A percentile compares a stretch with the other conserved stretches of the same genome.
These are phyloP conservation scores for Orbilia blumenaviensis DNA, from an alignment of 2,329 filamentous ascomycete genomes.

Conservation along the genomic window DNA sequence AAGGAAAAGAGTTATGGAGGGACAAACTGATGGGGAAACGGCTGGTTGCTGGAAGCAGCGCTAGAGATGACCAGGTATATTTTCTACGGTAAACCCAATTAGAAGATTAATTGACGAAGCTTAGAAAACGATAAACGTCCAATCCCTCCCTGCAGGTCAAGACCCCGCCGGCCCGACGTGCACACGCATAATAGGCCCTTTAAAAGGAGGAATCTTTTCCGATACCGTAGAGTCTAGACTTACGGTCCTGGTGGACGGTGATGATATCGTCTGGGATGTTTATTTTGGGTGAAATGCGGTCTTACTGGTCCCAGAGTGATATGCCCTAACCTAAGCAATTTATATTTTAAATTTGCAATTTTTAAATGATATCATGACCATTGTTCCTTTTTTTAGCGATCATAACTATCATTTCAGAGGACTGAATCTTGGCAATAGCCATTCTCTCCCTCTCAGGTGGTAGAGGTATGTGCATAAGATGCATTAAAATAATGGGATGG, in stretches of 20 bases:
- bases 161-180: slow-evolving; percentile 5
- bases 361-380: too few relatives aligned
- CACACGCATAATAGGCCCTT: slow-evolving; percentile 33
- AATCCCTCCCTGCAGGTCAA: slow-evolving; percentile 22
- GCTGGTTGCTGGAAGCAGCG: background rate
- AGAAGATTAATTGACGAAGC: too few relatives aligned
- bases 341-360: too few relatives aligned
- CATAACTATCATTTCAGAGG: too few relatives aligned
- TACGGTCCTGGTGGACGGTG: slow-evolving; percentile 32
- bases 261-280: slow-evolving; percentile 37
- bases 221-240: slow-evolving; percentile 25
- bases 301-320: too few relatives aligned
- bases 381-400: too few relatives aligned
- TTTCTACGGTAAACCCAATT: background rate
- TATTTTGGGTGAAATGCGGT: slow-evolving; percentile 46
- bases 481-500: too few relatives aligned
- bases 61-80: background rate
- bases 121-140: background rate
- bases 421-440: too few relatives aligned
- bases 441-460: too few relatives aligned
- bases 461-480: too few relatives aligned
- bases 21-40: slow-evolving; percentile 18
- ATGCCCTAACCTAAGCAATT: too few relatives aligned
- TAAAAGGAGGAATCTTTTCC: slow-evolving; percentile 10
- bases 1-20: slow-evolving; percentile 8